Conservation (phyloP, 768 basidiomycete species). For the Mycena kentingensis region DNA sequence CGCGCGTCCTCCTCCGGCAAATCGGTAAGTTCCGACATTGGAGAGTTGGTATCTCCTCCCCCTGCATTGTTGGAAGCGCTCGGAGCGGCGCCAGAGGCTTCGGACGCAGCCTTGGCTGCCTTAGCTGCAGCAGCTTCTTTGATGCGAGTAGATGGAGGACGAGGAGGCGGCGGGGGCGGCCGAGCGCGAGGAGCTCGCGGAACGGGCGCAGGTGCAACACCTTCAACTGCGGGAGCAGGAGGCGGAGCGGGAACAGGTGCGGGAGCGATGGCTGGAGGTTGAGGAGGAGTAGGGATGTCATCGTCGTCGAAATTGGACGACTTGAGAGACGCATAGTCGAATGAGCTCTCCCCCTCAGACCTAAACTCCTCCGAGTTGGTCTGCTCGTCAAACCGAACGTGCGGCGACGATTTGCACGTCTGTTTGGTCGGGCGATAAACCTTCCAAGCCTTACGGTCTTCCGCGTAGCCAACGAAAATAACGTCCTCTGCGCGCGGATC, state of each 20-base stretch:
- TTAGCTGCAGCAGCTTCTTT: background rate
- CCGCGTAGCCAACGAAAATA: constrained; percentile 23
- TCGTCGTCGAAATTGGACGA: background rate
- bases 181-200: constrained; percentile 1
- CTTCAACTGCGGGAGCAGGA: background rate
- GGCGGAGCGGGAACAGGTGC: constrained; percentile 1
- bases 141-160: background rate
- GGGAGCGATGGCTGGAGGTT: background rate
- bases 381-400: constrained; percentile 21
- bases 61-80: constrained; percentile 3
- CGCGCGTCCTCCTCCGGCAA: constrained; percentile 3
- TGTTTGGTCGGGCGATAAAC: constrained; percentile 23
- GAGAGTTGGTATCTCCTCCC: background rate
- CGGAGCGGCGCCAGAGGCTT: background rate
- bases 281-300: background rate
- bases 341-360: constrained; percentile 14
- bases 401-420: constrained; percentile 11
- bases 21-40: constrained; percentile 1
- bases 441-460: constrained; percentile 6
- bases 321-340: constrained; percentile 1
- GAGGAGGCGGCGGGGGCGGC: constrained; percentile 3
- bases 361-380: constrained; percentile 6
- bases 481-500: constrained; percentile 11
- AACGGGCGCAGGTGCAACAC: background rate
- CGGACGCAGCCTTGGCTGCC: background rate